Evolutionary conservation across 2,329 filamentous ascomycete genomes (phyloP).

Genomic region (Westerdykella ornata): DNA sequence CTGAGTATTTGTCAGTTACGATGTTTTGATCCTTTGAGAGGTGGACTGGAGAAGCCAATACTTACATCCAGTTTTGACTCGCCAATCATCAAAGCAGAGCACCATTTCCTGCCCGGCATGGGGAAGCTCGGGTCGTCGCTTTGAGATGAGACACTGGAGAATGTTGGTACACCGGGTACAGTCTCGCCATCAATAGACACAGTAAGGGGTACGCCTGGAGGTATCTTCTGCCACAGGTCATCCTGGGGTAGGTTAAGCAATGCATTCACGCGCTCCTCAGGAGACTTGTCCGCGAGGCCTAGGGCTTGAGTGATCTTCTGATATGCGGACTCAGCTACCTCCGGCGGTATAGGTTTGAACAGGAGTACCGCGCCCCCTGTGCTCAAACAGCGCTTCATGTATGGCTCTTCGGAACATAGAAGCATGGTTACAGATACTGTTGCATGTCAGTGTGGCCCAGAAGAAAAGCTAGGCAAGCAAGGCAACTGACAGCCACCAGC

Average conservation of each 20-base stretch:
- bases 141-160: slow-evolving; percentile 18
- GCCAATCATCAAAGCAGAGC: slow-evolving; percentile 43
- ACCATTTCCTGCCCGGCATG: slow-evolving; percentile 43
- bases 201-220: slow-evolving; percentile 28
- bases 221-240: slow-evolving; percentile 39
- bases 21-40: background rate
- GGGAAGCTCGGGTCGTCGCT: slow-evolving; percentile 17
- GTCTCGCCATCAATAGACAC: slow-evolving; percentile 43
- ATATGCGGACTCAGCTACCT: slow-evolving; percentile 40
- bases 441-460: background rate
- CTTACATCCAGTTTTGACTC: slow-evolving; percentile 44
- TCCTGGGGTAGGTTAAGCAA: slow-evolving; percentile 38
- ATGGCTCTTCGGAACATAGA: slow-evolving; percentile 24
- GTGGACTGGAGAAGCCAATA: background rate
- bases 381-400: slow-evolving; percentile 39
- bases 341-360: slow-evolving; percentile 35
- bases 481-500: slow-evolving; percentile 41
- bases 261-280: slow-evolving; percentile 39
- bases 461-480: no score
- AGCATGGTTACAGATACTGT: slow-evolving; percentile 25
- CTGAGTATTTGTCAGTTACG: slow-evolving; percentile 6
- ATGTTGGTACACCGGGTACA: slow-evolving; percentile 28
- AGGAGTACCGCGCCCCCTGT: slow-evolving; percentile 38
- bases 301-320: slow-evolving; percentile 37
- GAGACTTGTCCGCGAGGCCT: slow-evolving; percentile 33